phyloP scores from a whole-genome alignment of 2,329 filamentous ascomycete species.

The Botrytis paeoniae region DNA sequence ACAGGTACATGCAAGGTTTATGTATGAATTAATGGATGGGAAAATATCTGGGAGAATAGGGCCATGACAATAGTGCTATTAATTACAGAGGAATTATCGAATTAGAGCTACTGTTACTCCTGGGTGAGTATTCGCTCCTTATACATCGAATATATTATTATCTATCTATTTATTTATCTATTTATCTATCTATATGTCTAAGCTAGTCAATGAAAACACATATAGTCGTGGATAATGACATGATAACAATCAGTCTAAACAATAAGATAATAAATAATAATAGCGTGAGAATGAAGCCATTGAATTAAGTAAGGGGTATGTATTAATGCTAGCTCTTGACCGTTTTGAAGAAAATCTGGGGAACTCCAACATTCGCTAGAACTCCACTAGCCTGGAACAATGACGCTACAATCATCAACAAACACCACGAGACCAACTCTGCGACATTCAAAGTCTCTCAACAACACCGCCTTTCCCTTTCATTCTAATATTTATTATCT shows the following conservation, averaged over 20 bases:
- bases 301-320: neutral
- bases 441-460: neutral
- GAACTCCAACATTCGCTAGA: constrained; percentile 3
- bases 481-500: neutral
- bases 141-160: neutral
- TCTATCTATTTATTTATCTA: neutral
- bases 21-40: constrained; percentile 13
- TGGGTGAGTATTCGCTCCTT: neutral
- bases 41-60: neutral
- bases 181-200: neutral
- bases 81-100: neutral
- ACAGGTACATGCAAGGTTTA: neutral
- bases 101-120: neutral
- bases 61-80: neutral
- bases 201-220: neutral
- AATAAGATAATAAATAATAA: neutral
- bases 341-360: neutral
- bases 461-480: neutral
- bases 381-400: neutral
- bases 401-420: neutral
- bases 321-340: neutral
- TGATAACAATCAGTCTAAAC: neutral
- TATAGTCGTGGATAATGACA: neutral
- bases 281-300: neutral
- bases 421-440: constrained; percentile 4